A percentile compares a stretch with the other conserved stretches of the same genome.
These are phyloP conservation scores for Cytospora piceicola DNA, from an alignment of 2,329 filamentous ascomycete genomes.

Conservation along the genomic window DNA sequence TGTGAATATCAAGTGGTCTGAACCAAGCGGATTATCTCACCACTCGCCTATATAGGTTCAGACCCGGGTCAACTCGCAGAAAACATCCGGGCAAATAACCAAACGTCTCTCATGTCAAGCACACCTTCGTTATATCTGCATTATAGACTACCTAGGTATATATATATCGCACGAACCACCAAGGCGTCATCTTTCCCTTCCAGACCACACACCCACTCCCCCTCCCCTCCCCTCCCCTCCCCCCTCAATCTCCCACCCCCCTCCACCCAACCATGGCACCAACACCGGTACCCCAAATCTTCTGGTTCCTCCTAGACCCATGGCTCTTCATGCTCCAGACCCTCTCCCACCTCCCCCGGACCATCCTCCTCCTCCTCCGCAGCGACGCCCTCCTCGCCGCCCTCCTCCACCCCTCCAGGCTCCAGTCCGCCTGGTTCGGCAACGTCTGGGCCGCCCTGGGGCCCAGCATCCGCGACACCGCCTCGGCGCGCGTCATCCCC, in stretches of 20 bases:
- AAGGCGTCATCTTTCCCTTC: too few species aligned
- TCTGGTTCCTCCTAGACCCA: constrained; percentile 48
- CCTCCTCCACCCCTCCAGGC: constrained; percentile 46
- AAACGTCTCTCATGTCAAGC: background rate
- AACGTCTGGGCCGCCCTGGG: constrained; percentile 63
- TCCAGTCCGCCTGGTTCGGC: constrained; percentile 61
- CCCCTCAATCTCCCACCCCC: too few species aligned
- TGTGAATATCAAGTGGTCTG: background rate
- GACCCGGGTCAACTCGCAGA: background rate
- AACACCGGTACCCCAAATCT: constrained; percentile 32
- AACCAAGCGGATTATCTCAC: background rate
- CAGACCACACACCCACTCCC: too few species aligned
- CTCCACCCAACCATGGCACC: constrained; percentile 12
- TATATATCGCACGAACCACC: too few species aligned
- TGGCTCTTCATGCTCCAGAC: constrained; percentile 58
- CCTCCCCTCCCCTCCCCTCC: background rate
- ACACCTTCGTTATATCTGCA: background rate
- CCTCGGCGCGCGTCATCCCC: constrained; percentile 52
- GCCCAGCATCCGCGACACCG: constrained; percentile 51
- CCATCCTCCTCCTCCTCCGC: constrained; percentile 46
- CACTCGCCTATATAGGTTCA: background rate
- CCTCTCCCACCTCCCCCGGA: constrained; percentile 51
- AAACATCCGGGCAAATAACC: too few species aligned
- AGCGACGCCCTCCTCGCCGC: constrained; percentile 54
- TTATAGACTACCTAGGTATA: too few species aligned